A percentile compares a stretch with the other conserved stretches of the same genome.
Conservation (phyloP, 352 stramenopile species). For the Thalassiosira mediterranea region DNA sequence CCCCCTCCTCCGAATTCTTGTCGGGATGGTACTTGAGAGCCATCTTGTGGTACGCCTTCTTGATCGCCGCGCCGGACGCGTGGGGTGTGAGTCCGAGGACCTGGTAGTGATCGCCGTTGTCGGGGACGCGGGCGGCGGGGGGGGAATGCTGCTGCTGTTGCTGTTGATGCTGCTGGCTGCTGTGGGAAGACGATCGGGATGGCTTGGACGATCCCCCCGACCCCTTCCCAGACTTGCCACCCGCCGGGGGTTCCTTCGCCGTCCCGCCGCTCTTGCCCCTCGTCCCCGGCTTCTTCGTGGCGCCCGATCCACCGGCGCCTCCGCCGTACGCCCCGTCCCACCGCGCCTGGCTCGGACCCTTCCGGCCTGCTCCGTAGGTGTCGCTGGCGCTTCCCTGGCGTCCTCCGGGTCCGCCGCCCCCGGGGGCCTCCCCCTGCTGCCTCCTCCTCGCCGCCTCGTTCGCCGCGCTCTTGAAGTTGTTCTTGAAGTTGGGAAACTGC, state of each 20-base stretch:
- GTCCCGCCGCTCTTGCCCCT: conserved; percentile 27
- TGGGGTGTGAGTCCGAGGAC: conserved; percentile 54
- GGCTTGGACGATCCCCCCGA: background rate
- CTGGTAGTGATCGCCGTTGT: conserved; percentile 54
- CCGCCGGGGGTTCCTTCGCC: background rate
- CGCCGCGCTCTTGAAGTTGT: conserved; percentile 45
- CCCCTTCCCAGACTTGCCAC: background rate
- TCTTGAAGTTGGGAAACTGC: conserved; percentile 46
- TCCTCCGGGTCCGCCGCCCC: conserved; percentile 6
- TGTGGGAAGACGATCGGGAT: background rate
- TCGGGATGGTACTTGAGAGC: conserved; percentile 93
- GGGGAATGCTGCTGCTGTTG: conserved; percentile 23
- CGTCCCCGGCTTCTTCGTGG: conserved; percentile 33
- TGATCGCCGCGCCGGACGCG: conserved; percentile 81
- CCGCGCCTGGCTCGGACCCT: too few species aligned
- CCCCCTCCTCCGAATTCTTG: conserved; percentile 87
- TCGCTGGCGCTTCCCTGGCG: too few species aligned
- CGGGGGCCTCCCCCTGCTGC: conserved; percentile 36
- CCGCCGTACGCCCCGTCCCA: too few species aligned
- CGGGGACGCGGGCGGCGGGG: background rate
- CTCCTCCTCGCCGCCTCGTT: conserved; percentile 40
- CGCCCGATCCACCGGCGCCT: background rate
- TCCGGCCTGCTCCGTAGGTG: too few species aligned
- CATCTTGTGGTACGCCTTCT: conserved; percentile 89
- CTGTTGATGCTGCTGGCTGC: conserved; percentile 15